Conservation (phyloP, 495 filamentous ascomycete species). For the Talaromyces thailandensis region DNA sequence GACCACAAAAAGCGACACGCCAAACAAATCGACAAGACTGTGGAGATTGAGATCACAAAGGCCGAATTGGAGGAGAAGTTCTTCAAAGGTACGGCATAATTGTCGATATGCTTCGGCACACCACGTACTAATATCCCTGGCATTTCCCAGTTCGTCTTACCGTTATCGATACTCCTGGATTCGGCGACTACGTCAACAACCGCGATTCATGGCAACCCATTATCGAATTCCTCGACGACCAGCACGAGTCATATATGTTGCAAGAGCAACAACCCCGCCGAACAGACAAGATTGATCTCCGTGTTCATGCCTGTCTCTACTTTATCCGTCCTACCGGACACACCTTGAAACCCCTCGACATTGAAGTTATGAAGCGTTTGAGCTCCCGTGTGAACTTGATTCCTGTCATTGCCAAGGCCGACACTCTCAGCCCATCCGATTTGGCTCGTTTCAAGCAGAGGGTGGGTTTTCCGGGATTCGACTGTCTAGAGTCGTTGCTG, state of each 20-base stretch:
- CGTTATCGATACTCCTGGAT: conserved; percentile 97
- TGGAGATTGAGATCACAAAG: conserved; percentile 99
- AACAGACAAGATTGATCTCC: conserved; percentile 96
- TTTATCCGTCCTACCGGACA: conserved; percentile 98
- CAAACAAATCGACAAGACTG: conserved; percentile 98
- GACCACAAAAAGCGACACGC: conserved; percentile 97
- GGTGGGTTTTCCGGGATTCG: conserved; percentile 40
- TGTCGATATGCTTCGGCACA: background rate
- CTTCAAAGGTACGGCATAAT: conserved; percentile 75
- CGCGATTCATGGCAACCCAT: conserved; percentile 99
- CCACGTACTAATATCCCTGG: conserved; percentile 8
- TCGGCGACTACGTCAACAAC: conserved; percentile 99
- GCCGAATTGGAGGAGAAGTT: conserved; percentile 99
- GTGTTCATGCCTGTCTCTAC: conserved; percentile 96
- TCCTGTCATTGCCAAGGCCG: conserved; percentile 95
- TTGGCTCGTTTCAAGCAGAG: conserved; percentile 87
- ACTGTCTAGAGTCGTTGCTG: conserved; percentile 9
- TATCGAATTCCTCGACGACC: conserved; percentile 98
- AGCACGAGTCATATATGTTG: conserved; percentile 99
- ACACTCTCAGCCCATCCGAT: conserved; percentile 89
- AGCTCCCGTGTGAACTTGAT: conserved; percentile 97
- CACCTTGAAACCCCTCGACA: conserved; percentile 96
- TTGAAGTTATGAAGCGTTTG: conserved; percentile 98
- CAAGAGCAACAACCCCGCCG: conserved; percentile 99
- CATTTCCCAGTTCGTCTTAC: conserved; percentile 74